Evolutionary conservation across 2,329 filamentous ascomycete species (phyloP).

Genomic region (Colletotrichum coccodes): DNA sequence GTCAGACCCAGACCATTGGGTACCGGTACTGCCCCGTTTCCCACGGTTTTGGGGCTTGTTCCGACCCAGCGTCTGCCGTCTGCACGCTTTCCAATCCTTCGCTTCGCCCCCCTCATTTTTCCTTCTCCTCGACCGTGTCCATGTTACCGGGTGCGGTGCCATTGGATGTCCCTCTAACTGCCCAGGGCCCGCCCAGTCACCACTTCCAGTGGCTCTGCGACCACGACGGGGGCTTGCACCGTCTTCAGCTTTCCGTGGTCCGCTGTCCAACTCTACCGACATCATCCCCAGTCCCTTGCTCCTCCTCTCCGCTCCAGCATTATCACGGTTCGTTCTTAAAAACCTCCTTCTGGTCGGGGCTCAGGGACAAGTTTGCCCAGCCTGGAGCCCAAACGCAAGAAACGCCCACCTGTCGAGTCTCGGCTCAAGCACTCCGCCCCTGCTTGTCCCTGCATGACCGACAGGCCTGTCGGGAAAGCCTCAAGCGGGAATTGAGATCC

Average conservation of each 20-base stretch:
- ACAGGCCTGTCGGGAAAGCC: not conserved
- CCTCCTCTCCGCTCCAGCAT: not conserved
- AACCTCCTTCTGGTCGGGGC: not conserved
- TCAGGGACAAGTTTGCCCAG: not conserved
- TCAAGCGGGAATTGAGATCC: not conserved
- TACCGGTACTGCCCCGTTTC: conserved; percentile 20
- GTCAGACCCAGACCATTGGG: conserved; percentile 24
- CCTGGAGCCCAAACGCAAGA: not conserved
- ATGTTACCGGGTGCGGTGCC: not conserved
- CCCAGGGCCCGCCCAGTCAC: too few species aligned
- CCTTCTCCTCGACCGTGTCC: not conserved
- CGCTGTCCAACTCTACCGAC: too few species aligned
- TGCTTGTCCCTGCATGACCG: conserved; percentile 5
- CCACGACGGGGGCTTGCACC: too few species aligned
- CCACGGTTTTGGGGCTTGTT: conserved; percentile 7
- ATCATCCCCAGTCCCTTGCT: not conserved
- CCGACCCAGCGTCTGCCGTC: not conserved
- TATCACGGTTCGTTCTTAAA: not conserved
- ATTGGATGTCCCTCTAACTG: not conserved
- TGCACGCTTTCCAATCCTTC: conserved; percentile 2
- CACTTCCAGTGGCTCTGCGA: too few species aligned
- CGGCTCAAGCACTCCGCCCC: not conserved
- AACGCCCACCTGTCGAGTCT: not conserved
- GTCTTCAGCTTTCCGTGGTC: too few species aligned
- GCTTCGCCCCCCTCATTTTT: not conserved